phyloP scores from a whole-genome alignment of 2,329 filamentous ascomycete genomes.

The Microdochium paspali region DNA sequence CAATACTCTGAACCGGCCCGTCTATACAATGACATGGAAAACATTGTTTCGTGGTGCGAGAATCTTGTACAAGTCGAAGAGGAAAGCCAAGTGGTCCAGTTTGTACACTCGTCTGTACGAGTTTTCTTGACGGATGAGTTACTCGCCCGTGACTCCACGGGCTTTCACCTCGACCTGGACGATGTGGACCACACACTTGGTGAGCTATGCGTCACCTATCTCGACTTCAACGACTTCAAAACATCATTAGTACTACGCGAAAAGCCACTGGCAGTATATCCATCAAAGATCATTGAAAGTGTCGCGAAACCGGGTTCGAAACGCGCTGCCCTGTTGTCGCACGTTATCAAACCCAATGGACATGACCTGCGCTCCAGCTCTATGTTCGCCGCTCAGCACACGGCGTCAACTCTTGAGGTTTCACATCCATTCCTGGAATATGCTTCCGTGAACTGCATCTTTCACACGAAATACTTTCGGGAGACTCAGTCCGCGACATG shows the following conservation, averaged over 20 bases:
- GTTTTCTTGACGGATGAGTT: constrained; percentile 14
- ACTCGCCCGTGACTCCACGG: background rate
- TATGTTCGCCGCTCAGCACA: background rate
- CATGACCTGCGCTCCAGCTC: background rate
- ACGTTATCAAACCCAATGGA: background rate
- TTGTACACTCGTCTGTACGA: constrained; percentile 15
- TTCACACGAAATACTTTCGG: constrained; percentile 5
- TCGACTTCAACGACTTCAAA: constrained; percentile 28
- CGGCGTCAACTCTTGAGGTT: background rate
- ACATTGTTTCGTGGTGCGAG: constrained; percentile 6
- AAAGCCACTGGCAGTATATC: background rate
- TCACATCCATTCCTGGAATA: constrained; percentile 5
- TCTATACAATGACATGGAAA: constrained; percentile 15
- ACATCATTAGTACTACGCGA: constrained; percentile 21
- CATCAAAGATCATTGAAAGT: background rate
- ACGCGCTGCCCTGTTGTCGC: background rate
- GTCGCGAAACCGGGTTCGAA: background rate
- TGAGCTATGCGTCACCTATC: constrained; percentile 28
- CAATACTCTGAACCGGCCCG: constrained; percentile 11
- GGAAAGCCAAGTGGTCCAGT: constrained; percentile 7
- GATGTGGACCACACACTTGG: constrained; percentile 19
- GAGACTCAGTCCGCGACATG: constrained; percentile 2
- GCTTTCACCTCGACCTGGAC: constrained; percentile 14
- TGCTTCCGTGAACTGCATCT: constrained; percentile 5
- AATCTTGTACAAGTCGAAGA: constrained; percentile 11